These are phyloP conservation scores for Plantago ovata DNA, from an alignment of 257 asterid species.

Conservation along the genomic window DNA sequence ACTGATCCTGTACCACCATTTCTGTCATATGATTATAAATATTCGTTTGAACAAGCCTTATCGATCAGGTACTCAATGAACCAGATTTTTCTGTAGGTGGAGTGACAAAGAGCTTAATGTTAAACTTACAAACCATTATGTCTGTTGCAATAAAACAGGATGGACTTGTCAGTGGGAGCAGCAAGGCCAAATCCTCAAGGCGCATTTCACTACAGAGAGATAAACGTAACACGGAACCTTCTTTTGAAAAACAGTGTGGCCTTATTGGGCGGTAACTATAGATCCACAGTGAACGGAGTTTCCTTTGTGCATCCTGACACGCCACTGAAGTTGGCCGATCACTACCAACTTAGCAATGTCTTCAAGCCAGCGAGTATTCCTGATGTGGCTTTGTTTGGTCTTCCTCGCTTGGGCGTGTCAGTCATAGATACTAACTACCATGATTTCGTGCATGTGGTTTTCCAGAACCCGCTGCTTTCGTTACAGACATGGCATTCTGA, in stretches of 20 bases:
- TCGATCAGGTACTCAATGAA: constrained; percentile 22
- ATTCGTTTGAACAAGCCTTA: constrained; percentile 18
- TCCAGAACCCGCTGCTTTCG: constrained; percentile 22
- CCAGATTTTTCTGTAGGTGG: not conserved
- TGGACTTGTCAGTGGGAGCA: constrained; percentile 30
- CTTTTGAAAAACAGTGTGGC: constrained; percentile 16
- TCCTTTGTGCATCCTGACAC: constrained; percentile 29
- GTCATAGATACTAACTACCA: constrained; percentile 24
- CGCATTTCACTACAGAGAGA: constrained; percentile 27
- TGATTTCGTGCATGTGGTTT: constrained; percentile 28
- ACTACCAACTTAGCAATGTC: constrained; percentile 19
- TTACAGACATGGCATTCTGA: constrained; percentile 32
- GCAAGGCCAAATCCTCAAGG: constrained; percentile 37
- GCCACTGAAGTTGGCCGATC: constrained; percentile 32
- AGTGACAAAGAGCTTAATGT: not conserved
- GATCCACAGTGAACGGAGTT: constrained; percentile 26
- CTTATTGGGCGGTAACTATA: constrained; percentile 12
- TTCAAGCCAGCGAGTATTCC: constrained; percentile 19
- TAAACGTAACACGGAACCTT: constrained; percentile 17
- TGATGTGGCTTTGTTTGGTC: not conserved
- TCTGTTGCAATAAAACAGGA: constrained; percentile 18
- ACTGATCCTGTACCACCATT: not conserved
- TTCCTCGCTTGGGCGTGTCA: constrained; percentile 15
- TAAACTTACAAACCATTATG: not conserved
- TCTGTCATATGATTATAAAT: constrained; percentile 10